phyloP scores from a whole-genome alignment of 441 rosid species.

The Pelargonium australe region DNA sequence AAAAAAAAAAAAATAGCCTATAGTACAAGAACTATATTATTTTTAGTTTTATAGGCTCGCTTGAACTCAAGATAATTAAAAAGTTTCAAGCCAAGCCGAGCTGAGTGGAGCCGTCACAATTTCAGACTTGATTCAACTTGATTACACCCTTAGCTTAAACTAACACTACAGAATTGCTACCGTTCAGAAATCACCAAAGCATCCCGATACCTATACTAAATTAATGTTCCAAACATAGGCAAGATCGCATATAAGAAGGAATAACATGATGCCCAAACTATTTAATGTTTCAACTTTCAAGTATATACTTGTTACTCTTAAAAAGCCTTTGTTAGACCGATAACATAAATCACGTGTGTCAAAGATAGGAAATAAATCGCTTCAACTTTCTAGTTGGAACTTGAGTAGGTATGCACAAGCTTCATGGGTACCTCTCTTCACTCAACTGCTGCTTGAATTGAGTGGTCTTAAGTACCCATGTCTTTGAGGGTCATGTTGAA shows the following conservation, averaged over 20 bases:
- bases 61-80: too few relatives aligned
- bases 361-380: not conserved
- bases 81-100: too few relatives aligned
- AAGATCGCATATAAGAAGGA: too few relatives aligned
- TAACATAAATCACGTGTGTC: not conserved
- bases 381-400: not conserved
- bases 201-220: not conserved
- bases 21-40: too few relatives aligned
- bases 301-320: not conserved
- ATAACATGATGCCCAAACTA: not conserved
- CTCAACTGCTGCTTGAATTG: too few relatives aligned
- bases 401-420: not conserved
- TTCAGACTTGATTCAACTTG: too few relatives aligned
- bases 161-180: too few relatives aligned
- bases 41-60: too few relatives aligned
- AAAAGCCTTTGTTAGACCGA: not conserved
- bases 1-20: too few relatives aligned
- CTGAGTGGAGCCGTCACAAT: too few relatives aligned
- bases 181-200: not conserved
- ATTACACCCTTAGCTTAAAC: too few relatives aligned
- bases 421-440: not conserved
- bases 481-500: not conserved
- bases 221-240: not conserved
- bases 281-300: not conserved
- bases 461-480: too few relatives aligned